phyloP scores from a whole-genome alignment of 2,329 filamentous ascomycete species.

The Clonostachys solani region DNA sequence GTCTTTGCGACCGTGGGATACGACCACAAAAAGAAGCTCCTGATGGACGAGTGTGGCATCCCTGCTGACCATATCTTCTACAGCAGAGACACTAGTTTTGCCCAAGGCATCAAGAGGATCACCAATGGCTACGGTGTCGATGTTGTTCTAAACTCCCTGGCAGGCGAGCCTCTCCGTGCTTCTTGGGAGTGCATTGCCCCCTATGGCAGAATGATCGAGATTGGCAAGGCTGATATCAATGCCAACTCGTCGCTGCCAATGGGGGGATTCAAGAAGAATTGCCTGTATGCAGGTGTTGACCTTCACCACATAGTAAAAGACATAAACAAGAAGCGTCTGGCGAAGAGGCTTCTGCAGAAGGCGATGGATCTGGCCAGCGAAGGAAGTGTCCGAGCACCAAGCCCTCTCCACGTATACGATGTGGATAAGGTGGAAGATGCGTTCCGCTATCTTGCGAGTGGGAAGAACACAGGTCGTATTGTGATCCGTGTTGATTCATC shows the following conservation, averaged over 20 bases:
- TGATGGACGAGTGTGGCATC: constrained; percentile 18
- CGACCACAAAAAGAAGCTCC: constrained; percentile 18
- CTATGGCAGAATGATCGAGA: constrained; percentile 27
- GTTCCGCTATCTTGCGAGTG: constrained; percentile 31
- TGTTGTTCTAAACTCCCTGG: constrained; percentile 23
- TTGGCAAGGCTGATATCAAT: constrained; percentile 23
- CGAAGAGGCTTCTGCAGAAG: constrained; percentile 20
- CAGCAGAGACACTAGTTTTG: constrained; percentile 18
- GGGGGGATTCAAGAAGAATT: constrained; percentile 9
- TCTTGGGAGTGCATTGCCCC: constrained; percentile 27
- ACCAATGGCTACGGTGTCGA: constrained; percentile 24
- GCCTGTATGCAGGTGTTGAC: constrained; percentile 7
- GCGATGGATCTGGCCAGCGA: constrained; percentile 9
- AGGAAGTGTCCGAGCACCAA: constrained; percentile 2
- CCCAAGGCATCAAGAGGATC: constrained; percentile 12
- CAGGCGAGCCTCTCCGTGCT: constrained; percentile 18
- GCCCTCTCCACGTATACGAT: constrained; percentile 8
- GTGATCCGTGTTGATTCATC: constrained; percentile 17
- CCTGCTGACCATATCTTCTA: constrained; percentile 22
- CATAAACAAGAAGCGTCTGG: constrained; percentile 6
- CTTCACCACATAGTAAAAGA: neutral
- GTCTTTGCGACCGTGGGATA: constrained; percentile 12
- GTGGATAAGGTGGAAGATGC: constrained; percentile 24
- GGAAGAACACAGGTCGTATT: constrained; percentile 35
- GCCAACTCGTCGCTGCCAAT: constrained; percentile 5